A percentile compares a stretch with the other conserved stretches of the same genome.
Conservation (phyloP, 2,329 filamentous ascomycete species). For the Diplocarpon rosae region DNA sequence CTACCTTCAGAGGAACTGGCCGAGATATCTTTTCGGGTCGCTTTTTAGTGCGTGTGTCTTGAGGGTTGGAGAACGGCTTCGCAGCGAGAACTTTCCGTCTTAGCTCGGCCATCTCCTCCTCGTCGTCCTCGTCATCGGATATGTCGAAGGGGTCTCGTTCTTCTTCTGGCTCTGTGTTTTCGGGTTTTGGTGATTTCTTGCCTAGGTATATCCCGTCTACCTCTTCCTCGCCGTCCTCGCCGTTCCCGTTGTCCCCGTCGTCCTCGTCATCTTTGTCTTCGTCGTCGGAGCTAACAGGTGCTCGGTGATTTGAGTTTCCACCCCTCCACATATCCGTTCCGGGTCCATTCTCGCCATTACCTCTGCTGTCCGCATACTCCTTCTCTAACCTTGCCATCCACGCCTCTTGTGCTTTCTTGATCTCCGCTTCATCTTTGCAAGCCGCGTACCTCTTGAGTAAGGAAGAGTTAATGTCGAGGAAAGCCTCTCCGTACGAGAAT, state of each 20-base stretch:
- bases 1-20: conserved; percentile 43
- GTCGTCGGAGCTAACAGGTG: conserved; percentile 36
- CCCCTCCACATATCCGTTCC: conserved; percentile 79
- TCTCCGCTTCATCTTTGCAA: conserved; percentile 66
- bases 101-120: conserved; percentile 83
- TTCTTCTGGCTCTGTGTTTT: conserved; percentile 31
- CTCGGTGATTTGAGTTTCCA: conserved; percentile 71
- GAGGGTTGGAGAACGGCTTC: conserved; percentile 67
- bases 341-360: conserved; percentile 44
- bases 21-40: conserved; percentile 50
- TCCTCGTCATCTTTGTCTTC: conserved; percentile 36
- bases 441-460: conserved; percentile 76
- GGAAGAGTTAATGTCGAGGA: conserved; percentile 80
- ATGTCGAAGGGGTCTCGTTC: conserved; percentile 61
- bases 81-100: conserved; percentile 82
- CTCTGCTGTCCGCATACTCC: conserved; percentile 75
- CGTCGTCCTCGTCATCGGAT: conserved; percentile 70
- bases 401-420: conserved; percentile 74
- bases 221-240: conserved; percentile 36
- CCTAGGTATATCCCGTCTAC: conserved; percentile 51
- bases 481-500: conserved; percentile 81
- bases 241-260: conserved; percentile 36
- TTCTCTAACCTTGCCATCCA: conserved; percentile 87
- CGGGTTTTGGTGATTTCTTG: conserved; percentile 34
- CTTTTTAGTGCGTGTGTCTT: conserved; percentile 39